phyloP scores from a whole-genome alignment of 345 rosid species.

The Linum trigynum region DNA sequence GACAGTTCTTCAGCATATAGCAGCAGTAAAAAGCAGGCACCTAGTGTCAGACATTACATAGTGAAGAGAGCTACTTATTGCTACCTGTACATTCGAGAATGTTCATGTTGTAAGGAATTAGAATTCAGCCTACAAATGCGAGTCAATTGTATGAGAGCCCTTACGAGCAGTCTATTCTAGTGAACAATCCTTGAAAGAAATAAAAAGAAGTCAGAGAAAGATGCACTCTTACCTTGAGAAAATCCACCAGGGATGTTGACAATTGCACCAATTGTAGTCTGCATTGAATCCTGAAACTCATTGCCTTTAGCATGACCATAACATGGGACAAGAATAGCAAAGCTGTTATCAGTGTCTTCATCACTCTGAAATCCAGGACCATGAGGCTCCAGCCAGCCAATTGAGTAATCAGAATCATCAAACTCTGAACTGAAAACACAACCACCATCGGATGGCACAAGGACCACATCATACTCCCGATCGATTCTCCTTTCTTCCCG shows the following conservation, averaged over 20 bases:
- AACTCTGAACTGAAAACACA: slow-evolving; percentile 69
- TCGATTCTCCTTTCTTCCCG: slow-evolving; percentile 62
- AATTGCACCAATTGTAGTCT: slow-evolving; percentile 31
- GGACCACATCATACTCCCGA: slow-evolving; percentile 58
- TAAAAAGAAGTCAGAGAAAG: not conserved
- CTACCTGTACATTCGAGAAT: slow-evolving; percentile 30
- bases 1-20: slow-evolving; percentile 11
- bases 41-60: slow-evolving; percentile 31
- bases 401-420: slow-evolving; percentile 61
- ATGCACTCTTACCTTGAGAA: slow-evolving; percentile 34
- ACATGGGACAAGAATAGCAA: slow-evolving; percentile 67
- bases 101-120: slow-evolving; percentile 1
- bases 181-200: too few species aligned
- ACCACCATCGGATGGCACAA: slow-evolving; percentile 69
- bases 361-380: slow-evolving; percentile 55
- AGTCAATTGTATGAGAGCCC: too few species aligned
- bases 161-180: too few species aligned
- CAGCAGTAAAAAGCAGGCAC: not conserved
- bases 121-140: not conserved
- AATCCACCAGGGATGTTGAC: slow-evolving; percentile 32
- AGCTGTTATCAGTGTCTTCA: slow-evolving; percentile 49
- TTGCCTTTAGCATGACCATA: slow-evolving; percentile 37
- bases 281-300: slow-evolving; percentile 23
- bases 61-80: slow-evolving; percentile 45
- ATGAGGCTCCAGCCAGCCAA: slow-evolving; percentile 80